Evolutionary conservation across 2,329 filamentous ascomycete genomes (phyloP), one percentile per base, ranked within the genome.

Genomic region (Trichoderma afroharzianum): DNA sequence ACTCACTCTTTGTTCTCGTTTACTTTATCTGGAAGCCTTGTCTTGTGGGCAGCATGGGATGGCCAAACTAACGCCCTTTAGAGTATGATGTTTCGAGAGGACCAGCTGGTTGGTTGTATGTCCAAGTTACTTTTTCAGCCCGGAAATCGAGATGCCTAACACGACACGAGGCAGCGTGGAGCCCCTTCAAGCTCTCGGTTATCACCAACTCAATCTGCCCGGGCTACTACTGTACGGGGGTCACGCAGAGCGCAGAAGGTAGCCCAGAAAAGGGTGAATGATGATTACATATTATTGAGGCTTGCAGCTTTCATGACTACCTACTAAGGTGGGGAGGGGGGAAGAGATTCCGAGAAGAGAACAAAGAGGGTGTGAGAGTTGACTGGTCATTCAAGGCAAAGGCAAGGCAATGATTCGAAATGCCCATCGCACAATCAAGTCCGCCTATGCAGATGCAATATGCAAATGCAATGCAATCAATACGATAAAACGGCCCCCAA

Each of bases 161-260:
- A 24, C 47, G 21, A 24, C 47, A 24, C 47, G 21, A 53, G 47
- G 47, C 43, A 53, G 11, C 47, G n/a, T n/a, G 47, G 47, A 21
- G 47, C 18, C 43, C 14, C 36, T 33, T 33, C 11, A 33, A 33
- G 32, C 36, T 15, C 18, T 53, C 47, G 47, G 47, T 24, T 53
- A 53, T 53, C 47, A 53, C 47, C 47, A 53, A 53, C 21, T 53
- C 21, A 53, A 53, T 24, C 47, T 53, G 47, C 47, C n/a, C 47
- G 21, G n/a, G 21, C n/a, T n/a, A 4, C 26, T 26, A 26, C 26
- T 26, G 26, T 14, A 24, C 21, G 28, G 28, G 28, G 28, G 53
- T 68, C 55, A 61, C 66, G 39, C 66, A 68, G 57, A 68, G 66
- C 66, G 66, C 66, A 68, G 39, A 53, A 43, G 3, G 26, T 30